Evolutionary conservation across 306 rosid genomes (phyloP).

Genomic region (Abrus precatorius): DNA sequence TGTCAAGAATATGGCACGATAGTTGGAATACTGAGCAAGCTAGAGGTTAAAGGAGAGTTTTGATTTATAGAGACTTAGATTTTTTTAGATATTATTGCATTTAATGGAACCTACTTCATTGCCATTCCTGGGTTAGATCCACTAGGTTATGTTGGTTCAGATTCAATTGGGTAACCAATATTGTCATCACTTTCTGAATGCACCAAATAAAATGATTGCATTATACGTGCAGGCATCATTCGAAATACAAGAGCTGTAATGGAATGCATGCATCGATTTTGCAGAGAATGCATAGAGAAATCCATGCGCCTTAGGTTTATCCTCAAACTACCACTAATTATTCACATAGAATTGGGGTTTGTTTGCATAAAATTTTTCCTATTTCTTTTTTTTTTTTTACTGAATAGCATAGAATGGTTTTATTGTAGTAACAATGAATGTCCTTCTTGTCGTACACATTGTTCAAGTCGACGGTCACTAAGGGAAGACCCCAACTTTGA

Average conservation of each 20-base stretch:
- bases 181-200: too few relatives aligned
- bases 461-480: constrained; percentile 85
- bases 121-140: too few relatives aligned
- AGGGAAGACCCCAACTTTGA: constrained; percentile 83
- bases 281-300: constrained; percentile 46
- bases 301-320: constrained; percentile 84
- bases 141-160: too few relatives aligned
- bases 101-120: too few relatives aligned
- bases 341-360: neutral
- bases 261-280: constrained; percentile 93
- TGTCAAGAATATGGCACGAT: too few relatives aligned
- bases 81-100: too few relatives aligned
- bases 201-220: neutral
- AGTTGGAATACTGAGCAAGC: too few relatives aligned
- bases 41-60: too few relatives aligned
- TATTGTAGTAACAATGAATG: constrained; percentile 80
- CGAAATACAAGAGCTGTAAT: constrained; percentile 78
- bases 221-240: constrained; percentile 70
- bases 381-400: neutral
- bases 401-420: neutral
- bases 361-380: neutral
- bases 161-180: too few relatives aligned
- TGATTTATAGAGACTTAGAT: too few relatives aligned
- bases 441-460: constrained; percentile 86
- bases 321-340: constrained; percentile 17